Evolutionary conservation across 306 rosid genomes (phyloP), one percentile per base, ranked within the genome.

Genomic region (Sphenostylis stenocarpa): DNA sequence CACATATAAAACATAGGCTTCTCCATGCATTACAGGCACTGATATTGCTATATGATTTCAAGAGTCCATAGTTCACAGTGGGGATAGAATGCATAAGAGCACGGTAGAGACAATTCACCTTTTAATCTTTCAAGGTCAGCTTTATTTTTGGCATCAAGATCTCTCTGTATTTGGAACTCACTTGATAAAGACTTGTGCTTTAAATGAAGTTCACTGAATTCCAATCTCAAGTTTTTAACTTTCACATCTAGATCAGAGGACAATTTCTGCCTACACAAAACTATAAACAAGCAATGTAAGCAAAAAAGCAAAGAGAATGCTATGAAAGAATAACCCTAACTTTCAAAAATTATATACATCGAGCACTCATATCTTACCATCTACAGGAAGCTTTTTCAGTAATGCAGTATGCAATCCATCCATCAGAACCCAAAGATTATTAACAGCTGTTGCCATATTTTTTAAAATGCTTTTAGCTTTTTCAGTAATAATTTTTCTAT

Each of bases 141-240:
- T 77, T 91, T 91, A 72, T 85, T 83, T 86, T 88, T 90, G 21
- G 86, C 84, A 87, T 90, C 92, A 72, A 84, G 63, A 60, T 87
- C 98, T 62, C 77, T 79, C 63, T 84, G 89, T 52, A 58, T 82
- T 84, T 73, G 91, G 86, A 88, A 80, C 62, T 91, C 94, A 67
- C 68, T 83, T 67, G 93, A 87, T 75, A 93, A 70, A 16, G 77
- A 64, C 70, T 69, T 91, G 80, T 90, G 96, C 87, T 88, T 88
- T 73, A 86, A 73, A 87, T 91, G 86, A 57, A 83, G 79, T 45
- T 90, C 90, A 43, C 81, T 84, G 39, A 91, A 85, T 71, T 84
- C 80, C 79, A 57, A 80, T 81, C 98, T 87, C 90, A 87, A 69
- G 79, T 88, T 88, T 84, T 83, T 88, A 78, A 86, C 87, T 78